Evolutionary conservation across 345 rosid genomes (phyloP), one percentile per base, ranked within the genome.

Genomic region (Draba incana): DNA sequence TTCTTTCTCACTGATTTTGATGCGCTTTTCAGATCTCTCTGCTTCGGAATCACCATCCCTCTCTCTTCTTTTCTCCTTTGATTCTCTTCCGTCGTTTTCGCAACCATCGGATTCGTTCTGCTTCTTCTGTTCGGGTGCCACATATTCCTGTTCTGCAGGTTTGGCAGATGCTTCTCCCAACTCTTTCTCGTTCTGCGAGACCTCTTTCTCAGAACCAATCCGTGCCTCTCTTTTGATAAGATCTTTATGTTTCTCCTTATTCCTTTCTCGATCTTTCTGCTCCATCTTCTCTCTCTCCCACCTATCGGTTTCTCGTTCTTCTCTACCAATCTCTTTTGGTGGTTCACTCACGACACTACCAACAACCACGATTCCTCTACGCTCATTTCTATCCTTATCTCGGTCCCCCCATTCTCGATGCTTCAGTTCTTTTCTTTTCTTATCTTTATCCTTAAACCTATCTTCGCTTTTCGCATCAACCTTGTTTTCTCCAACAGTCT

Each of bases 251-350:
- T 86, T 85, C 68, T 94, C 99, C 68, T 85, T 80, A 12, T 51
- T 72, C 71, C 88, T 88, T 66, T 91, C 99, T 76, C 86, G 87
- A 62, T 88, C 98, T 68, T 84, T 94, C 64, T 84, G 79, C 66
- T 92, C 93, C 79, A 83, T 86, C 84, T 81, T 92, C 70, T 95
- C 98, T 71, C 86, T 83, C 59, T 94, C 99, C 96, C 86, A 84
- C 81, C 84, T 87, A 62, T 92, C 99, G 9, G 84, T 55, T 74
- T 95, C 99, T 68, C 84, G 84, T 58, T 94, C 97, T 70, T 89
- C 96, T 76, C 85, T 88, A 12, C 58, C 76, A 55, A 78, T 69
- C 64, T 94, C 99, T 70, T 86, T 91, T 16, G 75, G 71, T 16
- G 75, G 71, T 65, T 91, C 99, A 43, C 63, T 68, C 51, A 77